A percentile compares a stretch with the other conserved stretches of the same genome.
Conservation (phyloP, 2,329 filamentous ascomycete species). For the Colletotrichum sojae region DNA sequence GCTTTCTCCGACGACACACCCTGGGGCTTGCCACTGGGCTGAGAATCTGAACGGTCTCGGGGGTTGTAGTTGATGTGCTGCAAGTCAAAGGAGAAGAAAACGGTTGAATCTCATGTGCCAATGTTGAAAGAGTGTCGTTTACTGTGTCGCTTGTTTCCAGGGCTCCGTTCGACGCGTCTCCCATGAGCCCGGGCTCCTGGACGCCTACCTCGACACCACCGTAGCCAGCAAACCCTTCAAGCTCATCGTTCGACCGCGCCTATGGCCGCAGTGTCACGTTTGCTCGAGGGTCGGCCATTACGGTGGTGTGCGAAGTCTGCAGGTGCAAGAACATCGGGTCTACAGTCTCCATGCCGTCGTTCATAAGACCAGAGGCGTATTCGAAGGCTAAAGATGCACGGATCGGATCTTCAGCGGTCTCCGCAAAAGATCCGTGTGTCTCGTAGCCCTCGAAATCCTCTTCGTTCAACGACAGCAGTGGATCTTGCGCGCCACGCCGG, state of each 20-base stretch:
- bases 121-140: no score
- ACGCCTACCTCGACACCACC: not conserved
- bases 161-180: no score
- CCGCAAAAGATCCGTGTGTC: not conserved
- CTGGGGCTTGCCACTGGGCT: not conserved
- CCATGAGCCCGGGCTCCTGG: no score
- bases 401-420: no score
- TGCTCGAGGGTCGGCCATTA: not conserved
- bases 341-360: not conserved
- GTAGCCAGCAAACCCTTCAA: not conserved
- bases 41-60: not conserved
- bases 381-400: no score
- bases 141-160: no score
- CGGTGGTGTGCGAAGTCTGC: not conserved
- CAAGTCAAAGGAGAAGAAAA: no score
- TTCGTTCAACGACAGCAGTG: not conserved
- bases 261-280: not conserved
- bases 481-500: slow-evolving; percentile 4
- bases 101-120: no score
- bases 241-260: not conserved
- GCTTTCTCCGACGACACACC: not conserved
- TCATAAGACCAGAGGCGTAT: not conserved
- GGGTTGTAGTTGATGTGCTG: no score
- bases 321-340: slow-evolving; percentile 1
- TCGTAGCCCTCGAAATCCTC: not conserved